phyloP scores from a whole-genome alignment of 1,284 basidiomycete genomes.

The Leucoagaricus sp. region DNA sequence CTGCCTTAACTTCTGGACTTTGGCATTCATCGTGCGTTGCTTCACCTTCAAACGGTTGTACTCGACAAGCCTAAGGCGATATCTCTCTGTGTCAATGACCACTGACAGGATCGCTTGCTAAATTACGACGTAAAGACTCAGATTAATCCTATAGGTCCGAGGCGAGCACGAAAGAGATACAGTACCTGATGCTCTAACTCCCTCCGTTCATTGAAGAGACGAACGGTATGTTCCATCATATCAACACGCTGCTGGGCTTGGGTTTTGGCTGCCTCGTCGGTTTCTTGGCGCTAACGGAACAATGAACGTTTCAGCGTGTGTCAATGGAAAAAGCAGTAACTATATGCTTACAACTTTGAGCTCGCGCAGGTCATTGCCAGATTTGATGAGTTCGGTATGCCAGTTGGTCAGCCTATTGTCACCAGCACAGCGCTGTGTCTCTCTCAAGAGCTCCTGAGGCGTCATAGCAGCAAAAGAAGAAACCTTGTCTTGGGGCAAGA shows the following conservation, averaged over 20 bases:
- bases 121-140: no score
- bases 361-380: conserved; percentile 61
- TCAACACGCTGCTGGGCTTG: conserved; percentile 77
- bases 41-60: conserved; percentile 53
- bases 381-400: conserved; percentile 78
- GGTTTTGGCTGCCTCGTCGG: conserved; percentile 58
- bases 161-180: background rate
- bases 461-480: conserved; percentile 93
- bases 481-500: conserved; percentile 97
- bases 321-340: background rate
- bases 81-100: conserved; percentile 69
- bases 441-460: conserved; percentile 78
- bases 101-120: conserved; percentile 68
- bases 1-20: conserved; percentile 54
- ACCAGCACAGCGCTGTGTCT: conserved; percentile 93
- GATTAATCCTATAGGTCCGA: background rate
- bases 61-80: conserved; percentile 55
- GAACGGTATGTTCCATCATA: conserved; percentile 77
- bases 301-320: background rate
- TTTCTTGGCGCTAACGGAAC: conserved; percentile 54
- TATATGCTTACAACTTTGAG: conserved; percentile 47
- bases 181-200: conserved; percentile 64
- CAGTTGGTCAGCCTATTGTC: conserved; percentile 76
- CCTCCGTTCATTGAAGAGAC: conserved; percentile 71
- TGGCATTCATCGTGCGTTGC: conserved; percentile 51